These are phyloP conservation scores for Termitomyces sp. DNA, from an alignment of 768 basidiomycete species.

Conservation along the genomic window DNA sequence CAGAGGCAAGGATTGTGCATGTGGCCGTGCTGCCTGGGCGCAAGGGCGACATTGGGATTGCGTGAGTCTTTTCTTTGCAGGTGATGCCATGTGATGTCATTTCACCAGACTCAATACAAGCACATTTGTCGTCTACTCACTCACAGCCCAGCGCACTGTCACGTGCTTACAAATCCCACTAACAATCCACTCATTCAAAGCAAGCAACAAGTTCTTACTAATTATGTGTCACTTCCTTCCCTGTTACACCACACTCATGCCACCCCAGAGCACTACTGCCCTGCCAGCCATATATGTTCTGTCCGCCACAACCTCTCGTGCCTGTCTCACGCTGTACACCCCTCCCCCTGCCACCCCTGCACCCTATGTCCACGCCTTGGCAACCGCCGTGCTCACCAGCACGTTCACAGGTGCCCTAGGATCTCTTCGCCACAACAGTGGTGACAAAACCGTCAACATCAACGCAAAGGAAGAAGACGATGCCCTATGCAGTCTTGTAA, in stretches of 20 bases:
- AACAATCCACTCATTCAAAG: slow-evolving; percentile 33
- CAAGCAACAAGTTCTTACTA: slow-evolving; percentile 44
- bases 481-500: not conserved
- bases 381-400: slow-evolving; percentile 6
- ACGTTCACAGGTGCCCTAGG: slow-evolving; percentile 5
- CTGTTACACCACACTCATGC: not conserved
- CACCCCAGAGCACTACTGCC: slow-evolving; percentile 47
- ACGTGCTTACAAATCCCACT: slow-evolving; percentile 33
- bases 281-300: slow-evolving; percentile 52
- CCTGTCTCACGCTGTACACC: slow-evolving; percentile 40
- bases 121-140: slow-evolving; percentile 7
- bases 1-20: slow-evolving; percentile 17
- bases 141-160: slow-evolving; percentile 37
- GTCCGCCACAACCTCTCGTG: slow-evolving; percentile 44
- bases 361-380: not conserved
- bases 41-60: slow-evolving; percentile 25
- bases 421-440: not conserved
- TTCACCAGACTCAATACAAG: slow-evolving; percentile 13
- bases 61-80: slow-evolving; percentile 17
- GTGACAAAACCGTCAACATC: not conserved
- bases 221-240: slow-evolving; percentile 40
- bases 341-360: slow-evolving; percentile 16
- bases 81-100: not conserved
- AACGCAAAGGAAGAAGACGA: not conserved
- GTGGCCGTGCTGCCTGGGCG: slow-evolving; percentile 34